These are phyloP conservation scores for Penicillium crustosum DNA, from an alignment of 2,329 filamentous ascomycete genomes.

Conservation along the genomic window DNA sequence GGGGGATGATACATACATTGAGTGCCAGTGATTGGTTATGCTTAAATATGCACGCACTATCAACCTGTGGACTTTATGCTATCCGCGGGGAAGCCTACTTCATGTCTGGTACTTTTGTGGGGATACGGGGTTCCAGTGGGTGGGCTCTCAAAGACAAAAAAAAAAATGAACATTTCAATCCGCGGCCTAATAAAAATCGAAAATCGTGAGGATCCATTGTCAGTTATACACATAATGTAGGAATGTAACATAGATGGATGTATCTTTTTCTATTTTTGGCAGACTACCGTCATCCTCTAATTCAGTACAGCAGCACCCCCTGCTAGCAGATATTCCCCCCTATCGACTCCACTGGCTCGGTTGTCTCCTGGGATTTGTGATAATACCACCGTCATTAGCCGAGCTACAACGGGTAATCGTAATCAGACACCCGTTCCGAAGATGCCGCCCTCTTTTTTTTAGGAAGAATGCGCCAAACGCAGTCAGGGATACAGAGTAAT, in stretches of 20 bases:
- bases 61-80: background rate
- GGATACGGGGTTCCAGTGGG: background rate
- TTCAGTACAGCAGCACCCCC: background rate
- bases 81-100: slow-evolving; percentile 3
- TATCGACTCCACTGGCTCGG: slow-evolving; percentile 4
- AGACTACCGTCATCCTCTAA: background rate
- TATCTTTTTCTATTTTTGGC: background rate
- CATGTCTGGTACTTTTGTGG: slow-evolving; percentile 7
- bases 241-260: background rate
- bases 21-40: slow-evolving; percentile 2
- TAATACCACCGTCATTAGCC: slow-evolving; percentile 5
- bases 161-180: background rate
- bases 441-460: background rate
- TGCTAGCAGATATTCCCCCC: background rate
- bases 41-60: background rate
- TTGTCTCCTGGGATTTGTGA: background rate
- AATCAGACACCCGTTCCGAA: slow-evolving; percentile 1
- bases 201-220: background rate
- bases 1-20: background rate
- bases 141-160: no score
- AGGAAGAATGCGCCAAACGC: background rate
- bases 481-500: background rate
- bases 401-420: background rate
- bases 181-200: background rate
- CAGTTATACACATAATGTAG: background rate